Evolutionary conservation across 805 yeast species (phyloP), one percentile per base, ranked within the genome.

Genomic region (Yarrowia porcina): DNA sequence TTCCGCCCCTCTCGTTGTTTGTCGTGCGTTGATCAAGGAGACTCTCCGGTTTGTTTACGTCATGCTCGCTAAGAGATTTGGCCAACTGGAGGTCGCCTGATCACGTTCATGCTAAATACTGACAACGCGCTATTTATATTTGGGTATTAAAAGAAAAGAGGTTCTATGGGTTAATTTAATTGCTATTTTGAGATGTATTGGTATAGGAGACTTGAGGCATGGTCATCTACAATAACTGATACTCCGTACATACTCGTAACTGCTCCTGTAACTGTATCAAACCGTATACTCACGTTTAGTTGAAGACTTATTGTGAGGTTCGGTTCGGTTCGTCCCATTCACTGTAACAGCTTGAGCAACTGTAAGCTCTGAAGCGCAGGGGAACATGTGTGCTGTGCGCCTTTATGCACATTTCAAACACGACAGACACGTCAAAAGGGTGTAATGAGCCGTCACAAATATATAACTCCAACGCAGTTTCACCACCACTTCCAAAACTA

Each of bases 71-170:
- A 35, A 27, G 44, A 35, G 44, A n/a, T 52, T 52, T 18, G 59
- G 59, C 2, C 59, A 52, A 15, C 44, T 52, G 23, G 59, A 52
- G 59, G 59, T 52, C n/a, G 32, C 20, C 41, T 21, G 30, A 20
- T 21, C 52, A 45, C 36, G 52, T 30, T 45, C 27, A 18, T 28
- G 52, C 52, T 45, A 49, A 49, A 21, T n/a, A 21, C 39, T 41
- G 23, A 49, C 57, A 33, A 33, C 41, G 18, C 27, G 57, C 57
- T 33, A 33, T 49, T 33, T 52, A 33, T 49, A 49, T 49, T 52
- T 52, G 59, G 59, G 59, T 52, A 52, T n/a, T n/a, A n/a, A 28
- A 52, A 33, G 57, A 36, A 52, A 52, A 32, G 56, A 49, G 56
- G 39, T 32, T 49, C 32, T n/a, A 32, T 32, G 28, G 28, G 56